Base-by-base conservation (phyloP, 352 stramenopile genomes). In the Globisporangium takayamanum region DNA sequence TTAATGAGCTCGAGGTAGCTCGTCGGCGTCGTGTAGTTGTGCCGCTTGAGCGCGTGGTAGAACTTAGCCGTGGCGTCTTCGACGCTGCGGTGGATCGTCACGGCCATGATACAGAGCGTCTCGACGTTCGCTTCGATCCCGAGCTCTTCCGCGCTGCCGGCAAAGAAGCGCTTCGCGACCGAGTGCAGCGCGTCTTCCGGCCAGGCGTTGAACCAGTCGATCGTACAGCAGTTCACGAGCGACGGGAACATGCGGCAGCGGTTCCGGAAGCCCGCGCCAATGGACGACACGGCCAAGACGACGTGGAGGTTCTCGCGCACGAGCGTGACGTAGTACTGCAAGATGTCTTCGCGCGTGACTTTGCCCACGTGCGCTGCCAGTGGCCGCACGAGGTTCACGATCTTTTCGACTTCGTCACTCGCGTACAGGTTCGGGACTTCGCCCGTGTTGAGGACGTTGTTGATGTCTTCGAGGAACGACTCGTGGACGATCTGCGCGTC, bases 141-240 rank as follows among this genome's bases (percentile, higher is more conserved):
- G 1, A 98, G 63, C 16, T 92, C 84, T 25, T 92, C 84, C 2
- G 88, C 85, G 30, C 85, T 84, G 0, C 76, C 69, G 0, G 82
- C 84, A 26, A 98, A 94, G 62, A 97, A 97, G 12, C 83, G 81
- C 33, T 92, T 74, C 0, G 94, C 94, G 15, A 98, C 94, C 3
- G 84, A 96, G 63, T 88, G 85, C 3, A 98, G 74, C 10, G 94
- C 94, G 52, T 98, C 94, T 59, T 97, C 86, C 0, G 94, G 94
- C 94, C 94, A 98, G 22, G 94, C 85, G 54, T 96, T 96, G 72
- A 98, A 98, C 94, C 94, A 98, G 60, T 98, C 94, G 65, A 98
- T 98, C 46, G 87, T 96, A 54, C 89, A 97, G 72, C 88, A 97
- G 59, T 97, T 98, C 5, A 97, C 90, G 3, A 98, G 74, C 49